phyloP scores from a whole-genome alignment of 2,329 filamentous ascomycete genomes.

The Calycina marina region DNA sequence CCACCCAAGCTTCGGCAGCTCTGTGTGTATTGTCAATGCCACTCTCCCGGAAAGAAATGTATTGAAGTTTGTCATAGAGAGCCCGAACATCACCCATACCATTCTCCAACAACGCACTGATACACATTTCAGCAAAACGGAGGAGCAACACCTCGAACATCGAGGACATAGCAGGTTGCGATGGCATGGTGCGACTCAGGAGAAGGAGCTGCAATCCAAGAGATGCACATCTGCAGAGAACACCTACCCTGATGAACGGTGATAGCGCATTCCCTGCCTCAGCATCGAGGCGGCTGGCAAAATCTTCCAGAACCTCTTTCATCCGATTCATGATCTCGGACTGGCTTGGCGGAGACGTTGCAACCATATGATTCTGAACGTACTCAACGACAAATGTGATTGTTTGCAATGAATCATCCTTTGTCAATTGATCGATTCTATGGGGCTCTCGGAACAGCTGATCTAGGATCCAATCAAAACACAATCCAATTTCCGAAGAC shows the following conservation, averaged over 20 bases:
- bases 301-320: conserved; percentile 17
- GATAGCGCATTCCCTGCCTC: background rate
- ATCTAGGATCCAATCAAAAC: conserved; percentile 44
- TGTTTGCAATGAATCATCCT: conserved; percentile 6
- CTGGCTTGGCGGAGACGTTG: conserved; percentile 6
- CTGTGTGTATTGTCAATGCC: conserved; percentile 35
- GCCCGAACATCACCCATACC: conserved; percentile 30
- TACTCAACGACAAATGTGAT: conserved; percentile 18
- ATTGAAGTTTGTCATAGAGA: conserved; percentile 34
- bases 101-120: conserved; percentile 27
- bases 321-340: conserved; percentile 17
- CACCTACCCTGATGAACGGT: too few relatives aligned
- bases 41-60: conserved; percentile 29
- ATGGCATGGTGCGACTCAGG: conserved; percentile 24
- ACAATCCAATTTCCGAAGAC: conserved; percentile 46
- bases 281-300: conserved; percentile 9
- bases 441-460: conserved; percentile 21
- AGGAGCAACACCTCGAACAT: conserved; percentile 35
- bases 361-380: conserved; percentile 15
- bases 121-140: conserved; percentile 25
- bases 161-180: conserved; percentile 13
- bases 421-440: background rate
- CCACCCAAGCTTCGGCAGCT: conserved; percentile 40
- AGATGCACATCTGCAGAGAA: conserved; percentile 19
- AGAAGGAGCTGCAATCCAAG: conserved; percentile 26